A percentile compares a stretch with the other conserved stretches of the same genome.
Evolutionary conservation across 179 eudicot species (phyloP).

Genomic region (Beta lomatogona): DNA sequence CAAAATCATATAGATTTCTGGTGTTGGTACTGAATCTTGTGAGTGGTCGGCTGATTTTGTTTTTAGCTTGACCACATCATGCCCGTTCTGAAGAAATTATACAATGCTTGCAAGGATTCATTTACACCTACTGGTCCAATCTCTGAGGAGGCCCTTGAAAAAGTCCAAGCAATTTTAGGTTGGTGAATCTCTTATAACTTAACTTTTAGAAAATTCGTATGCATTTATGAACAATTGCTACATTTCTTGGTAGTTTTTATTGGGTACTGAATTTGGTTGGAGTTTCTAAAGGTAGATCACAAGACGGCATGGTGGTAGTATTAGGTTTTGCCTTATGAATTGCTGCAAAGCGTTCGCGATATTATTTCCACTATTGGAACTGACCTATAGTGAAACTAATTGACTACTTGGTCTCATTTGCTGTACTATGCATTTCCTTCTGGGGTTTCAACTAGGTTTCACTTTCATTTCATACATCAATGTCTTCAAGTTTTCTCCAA

Average conservation of each 20-base stretch:
- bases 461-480: too few species aligned
- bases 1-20: background rate
- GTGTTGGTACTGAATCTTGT: constrained; percentile 21
- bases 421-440: too few species aligned
- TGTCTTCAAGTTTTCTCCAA: too few species aligned
- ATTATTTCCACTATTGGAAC: background rate
- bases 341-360: background rate
- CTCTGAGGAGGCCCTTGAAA: constrained; percentile 85
- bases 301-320: background rate
- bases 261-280: background rate
- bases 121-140: constrained; percentile 77
- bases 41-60: constrained; percentile 28
- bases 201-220: background rate
- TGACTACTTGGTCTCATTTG: too few species aligned
- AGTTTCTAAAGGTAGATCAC: background rate
- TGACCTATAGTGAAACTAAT: background rate
- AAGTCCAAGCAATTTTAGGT: constrained; percentile 87
- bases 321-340: background rate
- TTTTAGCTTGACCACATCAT: constrained; percentile 47
- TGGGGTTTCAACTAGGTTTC: too few species aligned
- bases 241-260: background rate
- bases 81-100: constrained; percentile 94
- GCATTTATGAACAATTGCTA: background rate
- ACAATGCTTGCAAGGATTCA: constrained; percentile 91
- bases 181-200: constrained; percentile 3